Evolutionary conservation across 768 basidiomycete species (phyloP).

Genomic region (Boletus rufocinnamomeus): DNA sequence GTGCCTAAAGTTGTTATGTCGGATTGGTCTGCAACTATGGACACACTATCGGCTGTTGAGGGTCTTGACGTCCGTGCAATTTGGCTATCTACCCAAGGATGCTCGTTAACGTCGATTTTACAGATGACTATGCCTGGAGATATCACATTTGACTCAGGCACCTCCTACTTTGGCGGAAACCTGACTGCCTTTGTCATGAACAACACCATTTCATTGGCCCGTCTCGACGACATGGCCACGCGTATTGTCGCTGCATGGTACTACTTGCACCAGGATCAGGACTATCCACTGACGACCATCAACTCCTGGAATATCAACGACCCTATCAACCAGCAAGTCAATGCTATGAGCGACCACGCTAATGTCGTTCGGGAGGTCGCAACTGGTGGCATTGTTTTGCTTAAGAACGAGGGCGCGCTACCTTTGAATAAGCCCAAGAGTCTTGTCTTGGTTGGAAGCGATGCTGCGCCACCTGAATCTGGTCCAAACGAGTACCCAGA

Average conservation of each 20-base stretch:
- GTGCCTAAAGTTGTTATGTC: slow-evolving; percentile 46
- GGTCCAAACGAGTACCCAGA: slow-evolving; percentile 76
- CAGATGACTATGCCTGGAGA: slow-evolving; percentile 80
- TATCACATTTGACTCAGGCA: slow-evolving; percentile 39
- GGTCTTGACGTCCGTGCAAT: slow-evolving; percentile 57
- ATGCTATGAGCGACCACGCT: slow-evolving; percentile 59
- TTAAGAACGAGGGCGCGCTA: slow-evolving; percentile 64
- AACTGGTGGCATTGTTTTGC: slow-evolving; percentile 62
- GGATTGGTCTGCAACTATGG: slow-evolving; percentile 66
- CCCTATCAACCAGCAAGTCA: slow-evolving; percentile 44
- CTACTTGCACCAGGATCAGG: slow-evolving; percentile 37
- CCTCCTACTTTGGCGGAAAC: slow-evolving; percentile 59
- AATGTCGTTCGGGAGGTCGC: slow-evolving; percentile 61
- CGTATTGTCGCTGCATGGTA: slow-evolving; percentile 70
- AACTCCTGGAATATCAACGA: slow-evolving; percentile 32
- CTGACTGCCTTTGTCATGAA: slow-evolving; percentile 61
- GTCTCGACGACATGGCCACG: slow-evolving; percentile 71
- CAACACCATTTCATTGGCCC: slow-evolving; percentile 55
- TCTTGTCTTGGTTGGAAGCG: slow-evolving; percentile 63
- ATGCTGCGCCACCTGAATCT: slow-evolving; percentile 58
- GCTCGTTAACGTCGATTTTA: slow-evolving; percentile 2
- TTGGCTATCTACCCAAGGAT: no score
- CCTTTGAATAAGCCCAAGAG: slow-evolving; percentile 61
- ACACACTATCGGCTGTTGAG: slow-evolving; percentile 50
- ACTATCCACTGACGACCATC: slow-evolving; percentile 29